Evolutionary conservation across 495 filamentous ascomycete genomes (phyloP), one percentile per base, ranked within the genome.

Genomic region (Patellaria atrata): DNA sequence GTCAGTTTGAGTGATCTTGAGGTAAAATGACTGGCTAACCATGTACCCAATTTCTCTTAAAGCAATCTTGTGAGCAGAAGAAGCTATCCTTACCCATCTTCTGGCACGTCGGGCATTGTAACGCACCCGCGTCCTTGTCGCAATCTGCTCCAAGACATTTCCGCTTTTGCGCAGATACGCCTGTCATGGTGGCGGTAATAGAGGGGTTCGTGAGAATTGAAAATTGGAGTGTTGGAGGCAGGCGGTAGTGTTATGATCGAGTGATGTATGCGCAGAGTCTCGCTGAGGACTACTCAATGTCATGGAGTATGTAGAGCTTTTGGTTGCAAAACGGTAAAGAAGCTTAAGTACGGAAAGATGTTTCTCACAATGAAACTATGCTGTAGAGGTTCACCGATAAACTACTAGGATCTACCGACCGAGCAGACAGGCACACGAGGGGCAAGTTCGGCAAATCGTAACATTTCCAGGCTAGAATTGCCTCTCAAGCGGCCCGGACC

Each of bases 21-120:
- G 37, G 9, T 17, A 12, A 9, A 3, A 14, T 33, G 20, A 26
- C n/a, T 2, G 33, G 49, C 51, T 52, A 54, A 45, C 35, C 40
- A 48, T 35, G 53, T 71, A 96, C 89, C 89, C 89, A 97, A 62
- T 82, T 96, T 53, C 73, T 73, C 66, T 94, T 96, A 63, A 97
- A 97, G 68, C 89, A 97, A 50, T 96, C 91, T 54, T 97, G 91
- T 8, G 84, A 84, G 64, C 89, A 97, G 65, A 96, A 97, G 57
- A 72, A 93, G 61, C 82, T 89, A 53, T 87, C 82, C 50, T 79
- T 86, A 30, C 80, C 85, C 33, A 81, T 57, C 57, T 86, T 94
- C 40, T 94, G 64, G 48, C 89, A 97, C 29, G 79, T 94, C 17
- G 89, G 89, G 62, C 89, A 97, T 54, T 96, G 85, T 9, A 96